Percentiles rank a stretch among this genome's conserved stretches.
Evolutionary conservation across 441 rosid genomes (phyloP).

Genomic region (Caryocar brasiliense): DNA sequence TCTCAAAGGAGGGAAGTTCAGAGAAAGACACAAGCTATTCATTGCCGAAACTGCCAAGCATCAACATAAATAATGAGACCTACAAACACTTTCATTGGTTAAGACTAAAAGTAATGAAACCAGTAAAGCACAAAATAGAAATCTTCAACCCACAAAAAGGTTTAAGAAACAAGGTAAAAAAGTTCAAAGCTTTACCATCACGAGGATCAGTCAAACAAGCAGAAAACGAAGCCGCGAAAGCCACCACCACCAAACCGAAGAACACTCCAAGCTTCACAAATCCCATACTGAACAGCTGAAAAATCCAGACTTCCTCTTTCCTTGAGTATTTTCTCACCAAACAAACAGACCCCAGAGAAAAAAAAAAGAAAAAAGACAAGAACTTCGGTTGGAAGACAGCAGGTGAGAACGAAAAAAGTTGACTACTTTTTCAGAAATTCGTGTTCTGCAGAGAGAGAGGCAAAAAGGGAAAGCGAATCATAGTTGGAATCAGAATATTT

Average conservation of each 20-base stretch:
- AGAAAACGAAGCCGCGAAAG: conserved; percentile 35
- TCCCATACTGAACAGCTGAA: conserved; percentile 22
- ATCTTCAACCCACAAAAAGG: neutral
- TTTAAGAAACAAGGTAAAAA: neutral
- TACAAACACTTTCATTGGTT: neutral
- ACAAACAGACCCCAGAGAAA: conserved; percentile 8
- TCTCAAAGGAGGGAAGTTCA: conserved; percentile 70
- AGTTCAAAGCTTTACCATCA: conserved; percentile 52
- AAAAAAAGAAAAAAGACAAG: too few species aligned
- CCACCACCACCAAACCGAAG: conserved; percentile 29
- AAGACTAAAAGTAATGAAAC: neutral
- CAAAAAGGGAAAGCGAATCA: too few species aligned
- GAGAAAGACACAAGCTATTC: conserved; percentile 54
- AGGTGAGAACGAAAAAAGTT: too few species aligned
- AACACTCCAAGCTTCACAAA: conserved; percentile 18
- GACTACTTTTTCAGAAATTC: too few species aligned
- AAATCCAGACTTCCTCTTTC: conserved; percentile 5
- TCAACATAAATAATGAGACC: neutral
- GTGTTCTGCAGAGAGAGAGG: too few species aligned
- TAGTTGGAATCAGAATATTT: too few species aligned
- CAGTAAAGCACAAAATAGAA: too few species aligned
- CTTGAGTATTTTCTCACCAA: conserved; percentile 5
- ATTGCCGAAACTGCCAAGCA: conserved; percentile 66
- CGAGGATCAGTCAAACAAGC: conserved; percentile 50
- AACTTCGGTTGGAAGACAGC: too few species aligned